Base-by-base conservation (phyloP, 257 asterid genomes). In the Salvia rosmarinus region DNA sequence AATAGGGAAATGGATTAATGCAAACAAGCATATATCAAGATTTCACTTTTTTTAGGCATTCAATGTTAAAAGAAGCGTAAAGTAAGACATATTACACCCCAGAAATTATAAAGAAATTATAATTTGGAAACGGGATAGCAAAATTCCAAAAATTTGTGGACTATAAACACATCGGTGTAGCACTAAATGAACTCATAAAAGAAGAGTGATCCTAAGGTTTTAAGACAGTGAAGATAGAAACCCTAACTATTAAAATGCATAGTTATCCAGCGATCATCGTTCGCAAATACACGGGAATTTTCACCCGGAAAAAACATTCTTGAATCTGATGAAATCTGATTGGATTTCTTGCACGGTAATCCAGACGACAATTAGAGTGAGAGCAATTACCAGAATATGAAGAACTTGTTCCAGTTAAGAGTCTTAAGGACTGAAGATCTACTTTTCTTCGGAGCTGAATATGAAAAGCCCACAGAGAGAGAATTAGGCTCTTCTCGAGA, bases 321-420 rank as follows among this genome's bases (percentile, higher is more conserved):
- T 28, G 64, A 66, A 66, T 40, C 75, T 35, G 21, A 39, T 4
- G 28, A 62, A 37, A 49, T 52, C 51, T 58, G 6, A 57, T 47
- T 9, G 1, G 42, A 60, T 60, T 51, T 68, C 7, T 43, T 21
- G 30, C n/a, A 51, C 17, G 49, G 11, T 51, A 28, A 50, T 13
- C 16, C 11, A 23, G 57, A 40, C 17, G 13, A 20, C 11, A 61
- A 37, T 50, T 25, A 34, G 40, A 67, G 34, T 34, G 37, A 35
- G 51, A 57, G 78, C 14, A 7, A 12, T 67, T 55, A 78, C 78
- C 78, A 35, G 50, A 40, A 60, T 10, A 32, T 43, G 75, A 72
- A 60, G 49, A 4, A 49, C 62, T 28, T 51, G 50, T 56, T 55
- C 57, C 57, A 56, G 77, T 56, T 50, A 20, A 1, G 40, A 35